These are phyloP conservation scores for Stachybotrys elegans DNA, from an alignment of 2,329 filamentous ascomycete species.

Conservation along the genomic window DNA sequence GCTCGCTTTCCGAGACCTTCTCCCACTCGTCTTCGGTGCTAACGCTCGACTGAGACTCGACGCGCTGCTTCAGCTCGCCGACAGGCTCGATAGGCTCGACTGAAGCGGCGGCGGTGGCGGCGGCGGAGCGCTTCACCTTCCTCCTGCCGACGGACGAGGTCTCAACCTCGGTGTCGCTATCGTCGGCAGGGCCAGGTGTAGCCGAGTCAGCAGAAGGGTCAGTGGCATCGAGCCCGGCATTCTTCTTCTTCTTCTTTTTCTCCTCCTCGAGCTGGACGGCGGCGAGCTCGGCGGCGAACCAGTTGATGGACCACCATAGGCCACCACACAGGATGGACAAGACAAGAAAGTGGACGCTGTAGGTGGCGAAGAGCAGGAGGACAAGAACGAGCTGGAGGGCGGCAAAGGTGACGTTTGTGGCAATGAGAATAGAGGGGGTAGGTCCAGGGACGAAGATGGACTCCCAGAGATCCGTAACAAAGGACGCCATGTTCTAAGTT, in stretches of 20 bases:
- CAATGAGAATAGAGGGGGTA: conserved; percentile 80
- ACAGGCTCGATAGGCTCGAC: conserved; percentile 35
- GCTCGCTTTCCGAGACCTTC: conserved; percentile 75
- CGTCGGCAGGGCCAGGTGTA: conserved; percentile 26
- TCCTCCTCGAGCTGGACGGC: conserved; percentile 30
- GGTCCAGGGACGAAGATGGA: conserved; percentile 92
- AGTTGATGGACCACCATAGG: conserved; percentile 93
- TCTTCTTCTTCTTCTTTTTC: conserved; percentile 24
- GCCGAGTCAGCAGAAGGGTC: conserved; percentile 14
- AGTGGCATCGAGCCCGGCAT: conserved; percentile 11
- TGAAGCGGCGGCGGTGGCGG: conserved; percentile 21
- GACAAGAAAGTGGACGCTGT: conserved; percentile 82
- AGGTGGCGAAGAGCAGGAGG: conserved; percentile 70
- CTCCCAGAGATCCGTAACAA: conserved; percentile 75
- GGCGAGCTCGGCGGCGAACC: conserved; percentile 73
- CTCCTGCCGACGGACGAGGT: conserved; percentile 16
- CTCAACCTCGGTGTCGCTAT: conserved; percentile 42
- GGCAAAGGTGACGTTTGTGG: conserved; percentile 86
- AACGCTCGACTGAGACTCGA: conserved; percentile 45
- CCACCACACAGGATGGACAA: conserved; percentile 75
- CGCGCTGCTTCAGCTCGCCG: conserved; percentile 46
- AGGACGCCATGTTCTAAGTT: conserved; percentile 46
- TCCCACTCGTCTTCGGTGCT: conserved; percentile 98
- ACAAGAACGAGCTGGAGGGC: conserved; percentile 76
- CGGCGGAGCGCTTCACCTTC: conserved; percentile 11